phyloP scores from a whole-genome alignment of 2,329 filamentous ascomycete species.

The Ophiostoma ulmi region DNA sequence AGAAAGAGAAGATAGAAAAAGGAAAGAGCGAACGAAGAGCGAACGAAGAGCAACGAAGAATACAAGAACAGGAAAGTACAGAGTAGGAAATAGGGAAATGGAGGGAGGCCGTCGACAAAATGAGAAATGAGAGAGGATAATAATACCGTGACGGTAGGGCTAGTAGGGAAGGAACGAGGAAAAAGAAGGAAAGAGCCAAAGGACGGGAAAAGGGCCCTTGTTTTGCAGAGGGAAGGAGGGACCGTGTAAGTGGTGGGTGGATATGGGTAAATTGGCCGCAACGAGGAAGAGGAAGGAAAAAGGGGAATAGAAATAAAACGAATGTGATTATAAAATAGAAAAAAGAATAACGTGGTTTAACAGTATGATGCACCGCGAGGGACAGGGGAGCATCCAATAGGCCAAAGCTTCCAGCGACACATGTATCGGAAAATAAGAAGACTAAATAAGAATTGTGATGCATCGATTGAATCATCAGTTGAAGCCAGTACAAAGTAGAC shows the following conservation, averaged over 20 bases:
- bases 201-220: slow-evolving; percentile 14
- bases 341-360: neutral
- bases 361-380: neutral
- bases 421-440: neutral
- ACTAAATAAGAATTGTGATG: neutral
- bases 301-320: slow-evolving; percentile 11
- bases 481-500: too few species aligned
- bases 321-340: neutral
- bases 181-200: slow-evolving; percentile 11
- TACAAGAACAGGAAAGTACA: neutral
- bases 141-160: slow-evolving; percentile 5
- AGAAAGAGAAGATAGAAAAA: neutral
- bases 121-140: neutral
- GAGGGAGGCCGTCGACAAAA: neutral
- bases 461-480: too few species aligned
- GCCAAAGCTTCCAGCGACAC: neutral
- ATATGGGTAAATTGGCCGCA: slow-evolving; percentile 10
- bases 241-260: slow-evolving; percentile 22
- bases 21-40: neutral
- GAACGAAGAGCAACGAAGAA: neutral
- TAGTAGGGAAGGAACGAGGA: slow-evolving; percentile 10
- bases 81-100: neutral
- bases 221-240: slow-evolving; percentile 11
- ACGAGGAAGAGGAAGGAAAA: neutral
- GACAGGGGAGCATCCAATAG: neutral